Conservation (phyloP, 2,329 filamentous ascomycete genomes). For the Colletotrichum sp. region DNA sequence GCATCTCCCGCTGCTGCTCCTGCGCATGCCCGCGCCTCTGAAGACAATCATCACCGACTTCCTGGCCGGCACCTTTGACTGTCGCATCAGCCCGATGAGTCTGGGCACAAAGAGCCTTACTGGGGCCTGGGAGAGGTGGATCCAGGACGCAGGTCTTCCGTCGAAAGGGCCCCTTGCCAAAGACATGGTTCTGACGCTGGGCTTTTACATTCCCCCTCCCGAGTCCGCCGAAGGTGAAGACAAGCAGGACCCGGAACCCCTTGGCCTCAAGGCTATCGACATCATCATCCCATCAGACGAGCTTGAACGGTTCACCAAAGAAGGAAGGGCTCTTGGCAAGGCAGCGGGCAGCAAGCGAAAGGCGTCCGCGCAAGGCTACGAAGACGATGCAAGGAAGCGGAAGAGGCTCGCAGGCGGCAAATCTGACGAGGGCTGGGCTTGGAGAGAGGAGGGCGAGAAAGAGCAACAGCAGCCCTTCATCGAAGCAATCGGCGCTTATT, state of each 20-base stretch:
- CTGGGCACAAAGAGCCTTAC: constrained; percentile 58
- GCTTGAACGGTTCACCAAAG: constrained; percentile 48
- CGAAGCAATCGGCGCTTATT: constrained; percentile 53
- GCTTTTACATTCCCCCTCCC: constrained; percentile 49
- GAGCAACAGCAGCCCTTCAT: constrained; percentile 48
- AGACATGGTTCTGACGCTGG: constrained; percentile 57
- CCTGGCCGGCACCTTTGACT: constrained; percentile 60
- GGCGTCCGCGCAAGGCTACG: constrained; percentile 27
- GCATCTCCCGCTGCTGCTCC: constrained; percentile 55
- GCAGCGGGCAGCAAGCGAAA: constrained; percentile 15
- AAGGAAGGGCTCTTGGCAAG: constrained; percentile 36
- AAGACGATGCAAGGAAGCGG: constrained; percentile 40
- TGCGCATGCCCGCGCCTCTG: constrained; percentile 60
- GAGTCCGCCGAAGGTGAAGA: not conserved
- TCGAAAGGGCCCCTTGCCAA: constrained; percentile 38
- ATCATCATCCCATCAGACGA: constrained; percentile 56
- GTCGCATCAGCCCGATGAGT: constrained; percentile 54
- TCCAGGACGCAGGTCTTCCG: constrained; percentile 40
- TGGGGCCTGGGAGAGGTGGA: constrained; percentile 57
- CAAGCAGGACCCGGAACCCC: constrained; percentile 18
- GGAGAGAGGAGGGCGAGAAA: constrained; percentile 37
- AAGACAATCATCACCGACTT: constrained; percentile 56
- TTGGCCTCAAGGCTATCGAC: constrained; percentile 52
- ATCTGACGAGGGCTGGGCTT: constrained; percentile 59
- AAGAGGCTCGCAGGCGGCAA: constrained; percentile 52